A percentile compares a stretch with the other conserved stretches of the same genome.
phyloP scores from a whole-genome alignment of 1,139 yeast genomes.

The Kurtzmaniella quercitrusa region DNA sequence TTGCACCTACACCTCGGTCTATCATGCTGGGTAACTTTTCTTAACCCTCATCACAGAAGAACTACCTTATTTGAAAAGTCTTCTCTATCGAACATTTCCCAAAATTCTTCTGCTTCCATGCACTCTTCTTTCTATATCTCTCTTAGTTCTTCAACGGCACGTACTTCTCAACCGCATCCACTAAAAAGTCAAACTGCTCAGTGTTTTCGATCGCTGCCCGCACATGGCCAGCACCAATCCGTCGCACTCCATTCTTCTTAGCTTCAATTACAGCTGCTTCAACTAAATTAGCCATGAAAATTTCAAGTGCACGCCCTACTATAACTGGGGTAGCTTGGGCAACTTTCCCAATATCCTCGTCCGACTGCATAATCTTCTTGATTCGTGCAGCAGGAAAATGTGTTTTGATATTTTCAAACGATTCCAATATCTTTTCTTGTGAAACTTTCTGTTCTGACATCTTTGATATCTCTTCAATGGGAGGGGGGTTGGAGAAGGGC shows the following conservation, averaged over 20 bases:
- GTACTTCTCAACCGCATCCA: constrained; percentile 67
- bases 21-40: neutral
- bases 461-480: constrained; percentile 9
- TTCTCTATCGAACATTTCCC: neutral
- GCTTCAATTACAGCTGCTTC: constrained; percentile 83
- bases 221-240: constrained; percentile 80
- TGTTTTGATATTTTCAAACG: constrained; percentile 66
- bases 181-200: constrained; percentile 89
- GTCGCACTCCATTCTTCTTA: constrained; percentile 66
- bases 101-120: neutral
- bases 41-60: too few species aligned
- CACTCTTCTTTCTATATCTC: neutral
- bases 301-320: constrained; percentile 90
- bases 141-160: constrained; percentile 33
- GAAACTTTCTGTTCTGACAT: constrained; percentile 19
- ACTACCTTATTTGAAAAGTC: too few species aligned
- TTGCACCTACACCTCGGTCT: neutral
- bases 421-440: constrained; percentile 27
- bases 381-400: constrained; percentile 97
- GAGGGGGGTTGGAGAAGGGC: constrained; percentile 4
- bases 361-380: constrained; percentile 95
- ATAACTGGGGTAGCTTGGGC: constrained; percentile 98
- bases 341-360: constrained; percentile 96
- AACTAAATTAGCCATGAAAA: constrained; percentile 85
- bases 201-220: constrained; percentile 79